Evolutionary conservation across 2,329 filamentous ascomycete species (phyloP).

Genomic region (Septoria linicola): DNA sequence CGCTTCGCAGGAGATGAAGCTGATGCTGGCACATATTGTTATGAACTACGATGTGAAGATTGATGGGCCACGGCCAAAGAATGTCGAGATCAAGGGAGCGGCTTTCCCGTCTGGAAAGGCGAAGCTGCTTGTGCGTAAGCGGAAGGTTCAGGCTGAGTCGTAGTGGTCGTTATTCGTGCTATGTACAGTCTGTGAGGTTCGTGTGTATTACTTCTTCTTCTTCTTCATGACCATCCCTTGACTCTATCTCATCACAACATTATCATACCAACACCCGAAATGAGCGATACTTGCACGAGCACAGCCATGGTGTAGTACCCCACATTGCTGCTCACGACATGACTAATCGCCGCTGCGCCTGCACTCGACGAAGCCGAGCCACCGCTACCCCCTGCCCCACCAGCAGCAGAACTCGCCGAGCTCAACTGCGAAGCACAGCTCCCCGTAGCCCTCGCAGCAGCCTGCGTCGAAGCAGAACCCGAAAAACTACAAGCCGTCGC

Average conservation of each 20-base stretch:
- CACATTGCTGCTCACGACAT: constrained; percentile 19
- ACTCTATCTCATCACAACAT: not conserved
- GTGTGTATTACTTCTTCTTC: too few relatives aligned
- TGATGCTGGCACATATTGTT: constrained; percentile 44
- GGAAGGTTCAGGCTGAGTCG: too few relatives aligned
- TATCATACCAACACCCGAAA: constrained; percentile 35
- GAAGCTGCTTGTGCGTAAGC: not conserved
- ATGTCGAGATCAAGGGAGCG: not conserved
- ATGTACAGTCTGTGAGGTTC: too few relatives aligned
- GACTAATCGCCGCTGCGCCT: constrained; percentile 21
- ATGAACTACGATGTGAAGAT: constrained; percentile 41
- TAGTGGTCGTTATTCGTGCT: too few relatives aligned
- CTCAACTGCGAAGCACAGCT: constrained; percentile 60
- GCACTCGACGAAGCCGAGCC: constrained; percentile 14
- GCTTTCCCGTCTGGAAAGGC: not conserved
- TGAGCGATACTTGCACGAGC: constrained; percentile 26
- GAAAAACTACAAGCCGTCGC: constrained; percentile 65
- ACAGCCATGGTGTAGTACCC: constrained; percentile 28
- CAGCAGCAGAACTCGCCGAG: constrained; percentile 57
- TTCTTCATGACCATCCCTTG: not conserved
- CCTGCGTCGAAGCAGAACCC: constrained; percentile 55
- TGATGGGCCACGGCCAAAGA: not conserved
- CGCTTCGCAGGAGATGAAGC: constrained; percentile 48
- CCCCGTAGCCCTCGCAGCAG: constrained; percentile 47
- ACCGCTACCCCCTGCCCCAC: constrained; percentile 20